Conservation (phyloP, 495 filamentous ascomycete genomes). For the Trichoderma parareesei region DNA sequence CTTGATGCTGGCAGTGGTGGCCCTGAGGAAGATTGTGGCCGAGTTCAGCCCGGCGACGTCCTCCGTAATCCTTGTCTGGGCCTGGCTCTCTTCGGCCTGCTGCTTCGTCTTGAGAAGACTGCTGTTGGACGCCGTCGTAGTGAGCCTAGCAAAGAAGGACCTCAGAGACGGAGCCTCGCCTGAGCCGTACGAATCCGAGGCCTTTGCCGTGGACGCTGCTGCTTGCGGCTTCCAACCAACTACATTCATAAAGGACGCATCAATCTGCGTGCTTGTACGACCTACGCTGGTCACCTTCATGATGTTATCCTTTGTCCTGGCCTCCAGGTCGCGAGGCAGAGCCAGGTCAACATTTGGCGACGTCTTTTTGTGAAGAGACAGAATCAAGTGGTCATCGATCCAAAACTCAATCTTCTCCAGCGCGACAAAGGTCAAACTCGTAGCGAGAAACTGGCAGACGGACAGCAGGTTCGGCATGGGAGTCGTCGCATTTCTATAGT, state of each 20-base stretch:
- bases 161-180: constrained; percentile 53
- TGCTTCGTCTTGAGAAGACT: constrained; percentile 33
- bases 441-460: constrained; percentile 84
- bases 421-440: constrained; percentile 91
- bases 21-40: constrained; percentile 77
- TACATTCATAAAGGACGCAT: constrained; percentile 84
- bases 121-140: constrained; percentile 33
- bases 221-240: constrained; percentile 68
- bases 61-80: constrained; percentile 50
- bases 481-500: constrained; percentile 81
- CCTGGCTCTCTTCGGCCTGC: constrained; percentile 43
- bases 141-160: constrained; percentile 71
- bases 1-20: constrained; percentile 73
- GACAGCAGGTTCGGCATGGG: constrained; percentile 76
- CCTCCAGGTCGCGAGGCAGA: constrained; percentile 76
- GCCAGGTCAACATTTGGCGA: constrained; percentile 62
- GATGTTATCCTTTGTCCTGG: constrained; percentile 68
- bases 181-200: constrained; percentile 27
- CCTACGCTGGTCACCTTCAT: constrained; percentile 74
- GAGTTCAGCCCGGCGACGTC: constrained; percentile 58
- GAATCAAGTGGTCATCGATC: constrained; percentile 77
- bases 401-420: constrained; percentile 80
- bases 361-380: constrained; percentile 71
- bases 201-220: constrained; percentile 26
- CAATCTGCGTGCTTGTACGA: constrained; percentile 77